These are phyloP conservation scores for Proliferodiscus dingleyae DNA, from an alignment of 2,329 filamentous ascomycete species.

Conservation along the genomic window DNA sequence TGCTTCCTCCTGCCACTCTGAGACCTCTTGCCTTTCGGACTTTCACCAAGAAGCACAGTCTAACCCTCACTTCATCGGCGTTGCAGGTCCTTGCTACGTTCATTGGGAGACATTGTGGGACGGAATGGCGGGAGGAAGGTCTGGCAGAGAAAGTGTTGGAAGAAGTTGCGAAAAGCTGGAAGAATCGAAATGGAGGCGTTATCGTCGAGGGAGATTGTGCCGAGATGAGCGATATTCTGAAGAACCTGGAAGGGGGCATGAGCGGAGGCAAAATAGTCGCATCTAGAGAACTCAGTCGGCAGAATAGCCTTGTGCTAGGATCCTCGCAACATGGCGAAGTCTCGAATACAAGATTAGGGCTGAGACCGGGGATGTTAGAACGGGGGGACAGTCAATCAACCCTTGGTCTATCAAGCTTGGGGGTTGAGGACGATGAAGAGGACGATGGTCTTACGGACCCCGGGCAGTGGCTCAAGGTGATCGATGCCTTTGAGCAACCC, in stretches of 20 bases:
- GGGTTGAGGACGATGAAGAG: conserved; percentile 50
- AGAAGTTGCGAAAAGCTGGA: conserved; percentile 88
- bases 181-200: conserved; percentile 79
- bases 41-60: conserved; percentile 95
- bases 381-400: conserved; percentile 63
- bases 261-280: conserved; percentile 68
- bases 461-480: conserved; percentile 76
- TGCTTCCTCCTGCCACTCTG: conserved; percentile 80
- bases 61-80: conserved; percentile 84
- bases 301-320: conserved; percentile 62
- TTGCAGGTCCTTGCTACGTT: conserved; percentile 82
- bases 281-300: conserved; percentile 51
- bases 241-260: conserved; percentile 82
- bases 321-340: conserved; percentile 46
- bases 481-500: conserved; percentile 83
- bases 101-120: conserved; percentile 88
- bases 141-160: conserved; percentile 89
- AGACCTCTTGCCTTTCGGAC: conserved; percentile 89
- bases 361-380: conserved; percentile 43
- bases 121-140: conserved; percentile 93
- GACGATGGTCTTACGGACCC: conserved; percentile 58
- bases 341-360: conserved; percentile 50
- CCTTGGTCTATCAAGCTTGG: conserved; percentile 53
- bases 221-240: conserved; percentile 76
- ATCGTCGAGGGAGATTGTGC: conserved; percentile 81